phyloP scores from a whole-genome alignment of 2,329 filamentous ascomycete species.

The Colletotrichum gloeosporioides region DNA sequence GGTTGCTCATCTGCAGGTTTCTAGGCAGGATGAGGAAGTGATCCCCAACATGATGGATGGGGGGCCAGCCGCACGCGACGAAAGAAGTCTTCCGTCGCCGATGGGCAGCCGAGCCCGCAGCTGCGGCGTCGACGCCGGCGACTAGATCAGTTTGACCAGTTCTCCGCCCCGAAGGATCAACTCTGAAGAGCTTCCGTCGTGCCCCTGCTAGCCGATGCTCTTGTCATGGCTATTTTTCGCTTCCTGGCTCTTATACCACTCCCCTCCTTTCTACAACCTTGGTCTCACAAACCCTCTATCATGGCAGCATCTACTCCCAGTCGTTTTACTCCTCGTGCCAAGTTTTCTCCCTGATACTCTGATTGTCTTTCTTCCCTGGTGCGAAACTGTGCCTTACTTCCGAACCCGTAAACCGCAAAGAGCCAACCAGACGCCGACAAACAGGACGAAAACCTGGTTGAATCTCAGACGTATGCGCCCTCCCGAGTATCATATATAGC shows the following conservation, averaged over 20 bases:
- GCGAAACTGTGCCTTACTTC: background rate
- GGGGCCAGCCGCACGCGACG: background rate
- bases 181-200: background rate
- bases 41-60: background rate
- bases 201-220: background rate
- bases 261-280: background rate
- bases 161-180: background rate
- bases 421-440: background rate
- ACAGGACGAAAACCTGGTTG: background rate
- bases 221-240: background rate
- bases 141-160: background rate
- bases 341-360: background rate
- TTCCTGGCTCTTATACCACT: background rate
- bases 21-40: background rate
- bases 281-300: background rate
- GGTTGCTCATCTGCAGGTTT: background rate
- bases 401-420: background rate
- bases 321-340: background rate
- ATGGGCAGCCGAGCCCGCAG: background rate
- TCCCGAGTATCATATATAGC: background rate
- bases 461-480: background rate
- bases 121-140: background rate
- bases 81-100: background rate
- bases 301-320: background rate
- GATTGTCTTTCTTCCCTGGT: background rate